A percentile compares a stretch with the other conserved stretches of the same genome.
Evolutionary conservation across 768 basidiomycete species (phyloP).

Genomic region (Porpolomopsis calyptriformis): DNA sequence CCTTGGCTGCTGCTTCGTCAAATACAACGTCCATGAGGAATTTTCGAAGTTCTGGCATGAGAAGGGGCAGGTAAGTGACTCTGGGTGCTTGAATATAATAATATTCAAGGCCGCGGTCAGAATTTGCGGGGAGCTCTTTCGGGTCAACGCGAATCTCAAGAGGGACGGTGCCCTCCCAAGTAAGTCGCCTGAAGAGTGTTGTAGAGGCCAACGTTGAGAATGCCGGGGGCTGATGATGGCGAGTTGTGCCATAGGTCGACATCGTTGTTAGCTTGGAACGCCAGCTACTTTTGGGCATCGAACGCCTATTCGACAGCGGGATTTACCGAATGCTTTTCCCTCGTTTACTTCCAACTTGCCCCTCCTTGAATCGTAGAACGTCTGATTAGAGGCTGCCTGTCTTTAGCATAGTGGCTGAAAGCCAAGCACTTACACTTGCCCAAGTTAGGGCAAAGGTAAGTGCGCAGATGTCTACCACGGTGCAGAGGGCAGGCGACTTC

Average conservation of each 20-base stretch:
- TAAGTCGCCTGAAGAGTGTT: constrained; percentile 75
- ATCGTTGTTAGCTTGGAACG: no score
- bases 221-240: constrained; percentile 32
- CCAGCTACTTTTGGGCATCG: no score
- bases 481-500: no score
- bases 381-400: no score
- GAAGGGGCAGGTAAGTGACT: constrained; percentile 84
- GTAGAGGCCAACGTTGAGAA: constrained; percentile 30
- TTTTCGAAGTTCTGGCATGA: constrained; percentile 79
- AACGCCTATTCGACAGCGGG: no score
- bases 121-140: constrained; percentile 82
- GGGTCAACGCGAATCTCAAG: constrained; percentile 83
- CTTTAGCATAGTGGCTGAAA: no score
- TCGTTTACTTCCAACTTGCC: no score
- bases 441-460: no score
- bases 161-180: constrained; percentile 87
- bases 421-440: no score
- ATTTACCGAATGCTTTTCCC: no score
- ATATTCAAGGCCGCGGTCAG: constrained; percentile 79
- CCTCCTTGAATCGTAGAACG: no score
- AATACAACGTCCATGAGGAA: constrained; percentile 90
- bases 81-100: constrained; percentile 88
- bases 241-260: constrained; percentile 44
- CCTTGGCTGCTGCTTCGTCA: constrained; percentile 69
- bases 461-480: no score